Base-by-base conservation (phyloP, 2,329 filamentous ascomycete species). In the Xylariaceae sp. region DNA sequence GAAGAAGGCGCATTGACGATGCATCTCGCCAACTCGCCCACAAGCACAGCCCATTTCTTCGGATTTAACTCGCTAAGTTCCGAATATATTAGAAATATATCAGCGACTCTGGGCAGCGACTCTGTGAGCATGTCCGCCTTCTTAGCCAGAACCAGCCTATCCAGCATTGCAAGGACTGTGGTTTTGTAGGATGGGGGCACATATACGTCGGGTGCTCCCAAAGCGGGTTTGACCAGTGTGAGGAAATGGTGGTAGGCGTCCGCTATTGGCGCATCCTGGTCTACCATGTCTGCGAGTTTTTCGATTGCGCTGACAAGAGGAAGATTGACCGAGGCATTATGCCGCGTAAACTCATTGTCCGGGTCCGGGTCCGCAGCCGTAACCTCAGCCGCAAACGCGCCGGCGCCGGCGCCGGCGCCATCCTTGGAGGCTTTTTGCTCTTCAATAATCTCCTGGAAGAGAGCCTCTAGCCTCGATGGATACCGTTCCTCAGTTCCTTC, bases 21-120 rank as follows among this genome's bases (percentile, higher is more conserved):
- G n/a, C 61, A 60, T 39, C 68, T 55, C 37, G 73, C 55, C 39
- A 75, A 59, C 40, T 66, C 60, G 32, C 72, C 62, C 6, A 72
- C 65, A 7, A 74, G 62, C 9, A 42, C 52, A 30, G 60, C 57
- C 73, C 73, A 76, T 12, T 62, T 57, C 27, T 55, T 47, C 1
- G 70, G 68, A 27, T 60, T 61, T 35, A 76, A 56, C 7, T 70
- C 60, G 43, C 64, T 68, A 5, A 73, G 61, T 49, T 73, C 69
- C 11, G 68, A 62, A 50, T 70, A 68, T 32, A 70, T 56, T 49
- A 70, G 66, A 32, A 70, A 72, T 45, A 75, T 72, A 11, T 71
- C 68, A 32, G 71, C 63, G n/a, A 73, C 67, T 27, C 67, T 64
- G 3, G 74, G 74, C 43, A 76, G 65, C 2, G 56, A 53, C 12